Conservation (phyloP, 1,284 basidiomycete species). For the Termitomyces sp. region DNA sequence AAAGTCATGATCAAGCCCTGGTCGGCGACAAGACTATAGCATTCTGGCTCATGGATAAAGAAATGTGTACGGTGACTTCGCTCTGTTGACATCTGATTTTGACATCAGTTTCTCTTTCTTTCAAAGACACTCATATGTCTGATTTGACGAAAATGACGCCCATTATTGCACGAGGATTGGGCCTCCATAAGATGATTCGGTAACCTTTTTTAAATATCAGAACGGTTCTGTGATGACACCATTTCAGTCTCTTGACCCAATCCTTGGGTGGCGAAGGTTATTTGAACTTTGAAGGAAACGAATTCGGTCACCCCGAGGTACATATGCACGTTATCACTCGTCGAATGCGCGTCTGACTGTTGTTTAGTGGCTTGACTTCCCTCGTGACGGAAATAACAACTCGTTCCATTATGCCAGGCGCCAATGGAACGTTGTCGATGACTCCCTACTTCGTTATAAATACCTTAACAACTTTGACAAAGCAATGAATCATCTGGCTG, state of each 20-base stretch:
- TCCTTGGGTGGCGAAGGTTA: conserved; percentile 95
- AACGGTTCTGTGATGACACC: conserved; percentile 6
- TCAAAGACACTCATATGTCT: conserved; percentile 89
- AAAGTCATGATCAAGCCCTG: conserved; percentile 96
- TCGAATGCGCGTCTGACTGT: not conserved
- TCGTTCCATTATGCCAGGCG: conserved; percentile 95
- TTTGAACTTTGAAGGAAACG: conserved; percentile 97
- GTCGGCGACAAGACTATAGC: conserved; percentile 98
- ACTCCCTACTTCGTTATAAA: conserved; percentile 79
- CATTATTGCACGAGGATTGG: conserved; percentile 83
- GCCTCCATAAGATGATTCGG: conserved; percentile 98
- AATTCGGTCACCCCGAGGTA: conserved; percentile 95
- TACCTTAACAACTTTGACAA: conserved; percentile 92
- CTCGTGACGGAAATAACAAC: conserved; percentile 89
- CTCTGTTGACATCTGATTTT: not conserved
- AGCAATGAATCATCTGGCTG: conserved; percentile 89
- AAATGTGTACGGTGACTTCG: conserved; percentile 75
- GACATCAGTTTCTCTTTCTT: conserved; percentile 14
- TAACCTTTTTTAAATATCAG: conserved; percentile 28
- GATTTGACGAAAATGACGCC: conserved; percentile 84
- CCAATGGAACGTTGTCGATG: conserved; percentile 95
- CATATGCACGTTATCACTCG: conserved; percentile 15
- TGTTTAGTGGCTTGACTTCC: conserved; percentile 94
- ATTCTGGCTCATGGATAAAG: conserved; percentile 99
- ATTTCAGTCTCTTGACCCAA: conserved; percentile 77